These are phyloP conservation scores for Ailanthus altissimus DNA, from an alignment of 345 rosid genomes.

Conservation along the genomic window DNA sequence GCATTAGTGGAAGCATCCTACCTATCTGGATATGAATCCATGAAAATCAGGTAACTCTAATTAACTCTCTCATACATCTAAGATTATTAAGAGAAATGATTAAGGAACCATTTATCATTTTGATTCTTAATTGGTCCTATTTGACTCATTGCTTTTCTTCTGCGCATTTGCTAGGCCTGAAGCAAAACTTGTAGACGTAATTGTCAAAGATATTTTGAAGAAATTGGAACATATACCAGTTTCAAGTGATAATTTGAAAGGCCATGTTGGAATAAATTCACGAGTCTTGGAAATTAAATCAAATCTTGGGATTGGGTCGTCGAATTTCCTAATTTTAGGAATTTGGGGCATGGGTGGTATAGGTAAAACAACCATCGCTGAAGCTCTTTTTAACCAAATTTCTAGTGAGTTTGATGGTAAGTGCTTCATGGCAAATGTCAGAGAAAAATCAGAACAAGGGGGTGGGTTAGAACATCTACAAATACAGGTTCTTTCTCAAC, in stretches of 20 bases:
- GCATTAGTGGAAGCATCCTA: neutral
- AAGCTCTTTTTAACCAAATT: neutral
- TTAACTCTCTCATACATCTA: neutral
- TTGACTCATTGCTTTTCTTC: neutral
- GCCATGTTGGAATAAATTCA: neutral
- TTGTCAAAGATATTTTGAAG: neutral
- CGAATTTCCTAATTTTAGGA: neutral
- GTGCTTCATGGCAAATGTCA: neutral
- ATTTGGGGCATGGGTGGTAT: neutral
- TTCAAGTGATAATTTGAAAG: neutral
- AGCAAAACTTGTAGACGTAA: neutral
- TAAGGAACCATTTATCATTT: no score
- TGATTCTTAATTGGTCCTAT: neutral
- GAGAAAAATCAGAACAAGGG: neutral
- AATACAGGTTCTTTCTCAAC: neutral
- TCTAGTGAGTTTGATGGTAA: neutral
- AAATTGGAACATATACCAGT: neutral
- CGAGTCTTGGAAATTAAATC: neutral
- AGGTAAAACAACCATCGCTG: neutral
- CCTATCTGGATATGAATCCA: neutral
- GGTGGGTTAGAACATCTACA: neutral
- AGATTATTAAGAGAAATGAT: no score
- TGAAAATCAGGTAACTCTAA: neutral
- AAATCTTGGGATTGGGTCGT: neutral
- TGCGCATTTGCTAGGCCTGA: neutral